Evolutionary conservation across 257 asterid genomes (phyloP).

Genomic region (Cynanchum wilfordii): DNA sequence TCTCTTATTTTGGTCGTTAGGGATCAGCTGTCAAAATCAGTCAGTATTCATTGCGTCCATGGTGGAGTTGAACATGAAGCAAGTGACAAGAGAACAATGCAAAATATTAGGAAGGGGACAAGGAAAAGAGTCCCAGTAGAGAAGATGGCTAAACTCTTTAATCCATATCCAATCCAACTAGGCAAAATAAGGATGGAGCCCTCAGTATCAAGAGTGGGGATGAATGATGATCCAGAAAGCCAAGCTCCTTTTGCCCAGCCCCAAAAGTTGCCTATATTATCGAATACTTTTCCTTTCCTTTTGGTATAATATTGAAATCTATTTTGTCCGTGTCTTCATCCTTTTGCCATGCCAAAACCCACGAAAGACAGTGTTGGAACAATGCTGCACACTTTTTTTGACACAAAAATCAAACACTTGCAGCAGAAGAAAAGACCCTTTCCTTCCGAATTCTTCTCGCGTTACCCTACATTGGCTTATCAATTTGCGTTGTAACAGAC

Average conservation of each 20-base stretch:
- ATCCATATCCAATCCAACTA: constrained; percentile 39
- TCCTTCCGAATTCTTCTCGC: too few relatives aligned
- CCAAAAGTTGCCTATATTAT: neutral
- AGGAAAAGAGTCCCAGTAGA: neutral
- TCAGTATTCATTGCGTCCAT: neutral
- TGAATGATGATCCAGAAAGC: neutral
- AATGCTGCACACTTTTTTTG: neutral
- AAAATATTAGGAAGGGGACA: neutral
- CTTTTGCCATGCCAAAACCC: too few relatives aligned
- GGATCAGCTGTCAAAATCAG: neutral
- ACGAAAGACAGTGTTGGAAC: neutral
- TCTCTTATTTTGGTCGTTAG: neutral
- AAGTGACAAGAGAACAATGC: neutral
- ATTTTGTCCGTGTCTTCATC: neutral
- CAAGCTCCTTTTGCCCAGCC: neutral
- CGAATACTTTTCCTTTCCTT: neutral
- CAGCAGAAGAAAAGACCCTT: too few relatives aligned
- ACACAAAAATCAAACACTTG: too few relatives aligned
- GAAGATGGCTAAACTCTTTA: neutral
- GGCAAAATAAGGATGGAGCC: neutral
- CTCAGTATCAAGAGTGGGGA: too few relatives aligned
- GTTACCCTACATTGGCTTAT: too few relatives aligned
- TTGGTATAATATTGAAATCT: neutral
- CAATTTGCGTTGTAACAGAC: too few relatives aligned
- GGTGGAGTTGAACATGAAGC: neutral